Evolutionary conservation across 768 basidiomycete species (phyloP).

Genomic region (Lentinula guzmanii): DNA sequence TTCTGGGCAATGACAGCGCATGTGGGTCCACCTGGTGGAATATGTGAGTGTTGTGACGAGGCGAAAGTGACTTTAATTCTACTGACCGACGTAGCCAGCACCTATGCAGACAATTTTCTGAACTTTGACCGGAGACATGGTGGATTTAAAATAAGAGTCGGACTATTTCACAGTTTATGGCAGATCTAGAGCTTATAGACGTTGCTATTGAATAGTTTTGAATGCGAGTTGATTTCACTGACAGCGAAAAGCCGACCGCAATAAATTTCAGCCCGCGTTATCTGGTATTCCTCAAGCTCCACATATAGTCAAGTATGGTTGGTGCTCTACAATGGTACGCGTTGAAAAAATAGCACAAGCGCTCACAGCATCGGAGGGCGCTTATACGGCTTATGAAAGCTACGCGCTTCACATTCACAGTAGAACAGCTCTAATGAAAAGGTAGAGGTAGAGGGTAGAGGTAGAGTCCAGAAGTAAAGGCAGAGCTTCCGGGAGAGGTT

Average conservation of each 20-base stretch:
- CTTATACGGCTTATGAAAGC: too few relatives aligned
- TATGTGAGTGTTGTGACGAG: slow-evolving; percentile 12
- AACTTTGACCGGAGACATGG: slow-evolving; percentile 2
- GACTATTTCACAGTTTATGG: background rate
- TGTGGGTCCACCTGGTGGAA: slow-evolving; percentile 76
- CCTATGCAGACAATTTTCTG: slow-evolving; percentile 33
- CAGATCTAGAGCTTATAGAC: background rate
- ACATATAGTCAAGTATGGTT: too few relatives aligned
- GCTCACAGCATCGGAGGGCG: too few relatives aligned
- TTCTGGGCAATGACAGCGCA: slow-evolving; percentile 93
- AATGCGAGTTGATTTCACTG: background rate
- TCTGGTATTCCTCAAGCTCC: background rate
- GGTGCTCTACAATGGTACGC: too few relatives aligned
- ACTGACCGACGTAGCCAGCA: slow-evolving; percentile 89
- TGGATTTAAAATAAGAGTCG: background rate
- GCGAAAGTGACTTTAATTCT: background rate
- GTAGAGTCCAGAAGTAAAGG: too few relatives aligned
- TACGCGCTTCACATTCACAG: too few relatives aligned
- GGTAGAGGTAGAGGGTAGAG: too few relatives aligned
- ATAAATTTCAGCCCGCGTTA: background rate
- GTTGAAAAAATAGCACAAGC: too few relatives aligned
- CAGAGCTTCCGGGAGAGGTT: too few relatives aligned
- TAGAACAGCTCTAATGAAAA: too few relatives aligned
- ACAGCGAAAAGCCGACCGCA: background rate
- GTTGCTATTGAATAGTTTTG: background rate